phyloP scores from a whole-genome alignment of 305 asterid species.

The Salvia sclarea region DNA sequence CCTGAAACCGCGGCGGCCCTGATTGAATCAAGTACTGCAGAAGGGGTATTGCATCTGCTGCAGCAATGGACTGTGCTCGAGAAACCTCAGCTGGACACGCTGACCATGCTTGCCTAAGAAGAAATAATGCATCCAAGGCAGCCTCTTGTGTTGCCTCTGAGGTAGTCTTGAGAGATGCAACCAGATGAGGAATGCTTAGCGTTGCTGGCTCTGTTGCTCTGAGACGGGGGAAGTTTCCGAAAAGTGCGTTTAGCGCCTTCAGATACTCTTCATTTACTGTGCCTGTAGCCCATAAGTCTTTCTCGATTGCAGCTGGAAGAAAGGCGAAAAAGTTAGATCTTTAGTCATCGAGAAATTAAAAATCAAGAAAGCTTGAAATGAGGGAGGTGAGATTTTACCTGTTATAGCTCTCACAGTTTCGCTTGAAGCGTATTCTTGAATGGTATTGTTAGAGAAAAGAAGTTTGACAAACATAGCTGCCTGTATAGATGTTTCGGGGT shows the following conservation, averaged over 20 bases:
- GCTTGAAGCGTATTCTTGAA: slow-evolving; percentile 99
- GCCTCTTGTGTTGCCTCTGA: slow-evolving; percentile 99
- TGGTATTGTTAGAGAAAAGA: slow-evolving; percentile 91
- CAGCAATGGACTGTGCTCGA: slow-evolving; percentile 96
- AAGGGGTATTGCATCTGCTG: slow-evolving; percentile 96
- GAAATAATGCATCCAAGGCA: slow-evolving; percentile 90
- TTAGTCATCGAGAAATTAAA: background rate
- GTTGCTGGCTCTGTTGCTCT: slow-evolving; percentile 99
- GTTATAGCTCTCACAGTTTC: slow-evolving; percentile 99
- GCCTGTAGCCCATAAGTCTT: slow-evolving; percentile 94
- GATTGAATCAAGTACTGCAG: slow-evolving; percentile 96
- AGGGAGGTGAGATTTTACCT: slow-evolving; percentile 47
- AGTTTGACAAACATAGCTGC: slow-evolving; percentile 97
- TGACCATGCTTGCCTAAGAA: slow-evolving; percentile 99
- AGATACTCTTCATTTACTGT: slow-evolving; percentile 90
- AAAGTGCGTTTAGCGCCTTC: slow-evolving; percentile 89
- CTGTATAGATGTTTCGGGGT: slow-evolving; percentile 93
- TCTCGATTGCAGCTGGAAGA: slow-evolving; percentile 77
- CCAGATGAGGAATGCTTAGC: slow-evolving; percentile 93
- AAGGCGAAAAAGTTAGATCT: slow-evolving; percentile 16
- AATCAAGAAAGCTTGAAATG: background rate
- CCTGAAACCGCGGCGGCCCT: slow-evolving; percentile 99
- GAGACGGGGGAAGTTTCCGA: slow-evolving; percentile 94
- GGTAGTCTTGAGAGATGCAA: slow-evolving; percentile 94
- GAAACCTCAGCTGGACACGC: slow-evolving; percentile 99